phyloP scores from a whole-genome alignment of 768 basidiomycete species.

The Lepiota subincarnata region DNA sequence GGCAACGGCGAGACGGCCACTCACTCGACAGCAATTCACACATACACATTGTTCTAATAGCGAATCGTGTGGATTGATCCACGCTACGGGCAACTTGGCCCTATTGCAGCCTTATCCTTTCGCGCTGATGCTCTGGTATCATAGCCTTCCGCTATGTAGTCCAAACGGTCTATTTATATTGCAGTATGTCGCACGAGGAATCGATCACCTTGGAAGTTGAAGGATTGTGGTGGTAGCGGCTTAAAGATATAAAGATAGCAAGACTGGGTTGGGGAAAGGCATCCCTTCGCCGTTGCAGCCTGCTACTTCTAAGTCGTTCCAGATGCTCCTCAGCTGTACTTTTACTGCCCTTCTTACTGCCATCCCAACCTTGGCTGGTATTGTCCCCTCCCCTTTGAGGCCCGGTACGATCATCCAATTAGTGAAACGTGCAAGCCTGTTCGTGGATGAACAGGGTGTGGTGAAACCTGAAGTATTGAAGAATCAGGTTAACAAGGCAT shows the following conservation, averaged over 20 bases:
- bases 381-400: constrained; percentile 13
- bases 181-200: not conserved
- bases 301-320: not conserved
- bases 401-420: constrained; percentile 23
- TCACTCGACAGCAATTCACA: constrained; percentile 2
- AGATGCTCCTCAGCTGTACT: constrained; percentile 5
- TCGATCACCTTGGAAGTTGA: not conserved
- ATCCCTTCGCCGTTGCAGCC: not conserved
- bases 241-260: constrained; percentile 1
- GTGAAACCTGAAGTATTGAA: constrained; percentile 21
- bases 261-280: not conserved
- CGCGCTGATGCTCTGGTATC: not conserved
- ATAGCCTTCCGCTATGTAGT: not conserved
- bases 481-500: constrained; percentile 18
- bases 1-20: not conserved
- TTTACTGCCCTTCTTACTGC: constrained; percentile 7
- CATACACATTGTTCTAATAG: not conserved
- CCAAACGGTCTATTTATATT: not conserved
- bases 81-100: not conserved
- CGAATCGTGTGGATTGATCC: not conserved
- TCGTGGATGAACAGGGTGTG: constrained; percentile 21
- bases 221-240: not conserved
- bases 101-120: not conserved
- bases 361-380: constrained; percentile 11
- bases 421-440: constrained; percentile 19